phyloP scores from a whole-genome alignment of 2,329 filamentous ascomycete genomes.

The Aspergillus sp. region DNA sequence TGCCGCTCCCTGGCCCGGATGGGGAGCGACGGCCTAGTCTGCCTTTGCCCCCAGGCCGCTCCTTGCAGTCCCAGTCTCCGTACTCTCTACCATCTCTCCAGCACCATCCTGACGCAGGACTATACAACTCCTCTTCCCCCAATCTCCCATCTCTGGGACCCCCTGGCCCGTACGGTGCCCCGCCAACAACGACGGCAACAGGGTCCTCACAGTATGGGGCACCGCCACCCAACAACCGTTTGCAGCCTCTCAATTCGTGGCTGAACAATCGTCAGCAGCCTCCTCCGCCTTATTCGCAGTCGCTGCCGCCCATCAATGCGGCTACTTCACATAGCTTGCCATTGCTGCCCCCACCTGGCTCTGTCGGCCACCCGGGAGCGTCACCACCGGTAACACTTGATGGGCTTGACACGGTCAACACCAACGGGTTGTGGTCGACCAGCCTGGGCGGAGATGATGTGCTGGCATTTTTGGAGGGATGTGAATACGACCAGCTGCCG shows the following conservation, averaged over 20 bases:
- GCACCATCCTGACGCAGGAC: constrained; percentile 34
- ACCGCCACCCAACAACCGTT: constrained; percentile 31
- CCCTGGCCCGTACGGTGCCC: constrained; percentile 22
- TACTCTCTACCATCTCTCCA: constrained; percentile 40
- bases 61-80: constrained; percentile 37
- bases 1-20: constrained; percentile 34
- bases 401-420: constrained; percentile 24
- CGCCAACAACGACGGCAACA: constrained; percentile 22
- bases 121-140: constrained; percentile 34
- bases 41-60: constrained; percentile 37
- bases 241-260: constrained; percentile 46
- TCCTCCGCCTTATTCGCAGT: constrained; percentile 39
- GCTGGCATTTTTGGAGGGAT: constrained; percentile 39
- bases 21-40: constrained; percentile 42
- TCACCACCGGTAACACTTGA: constrained; percentile 35
- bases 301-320: constrained; percentile 41
- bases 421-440: constrained; percentile 31
- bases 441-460: constrained; percentile 43
- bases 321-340: constrained; percentile 34
- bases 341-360: constrained; percentile 39
- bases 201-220: constrained; percentile 30
- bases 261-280: constrained; percentile 34
- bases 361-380: constrained; percentile 31
- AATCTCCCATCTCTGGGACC: constrained; percentile 35
- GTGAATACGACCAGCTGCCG: constrained; percentile 34